phyloP scores from a whole-genome alignment of 345 rosid species.

The Combretum micranthum region DNA sequence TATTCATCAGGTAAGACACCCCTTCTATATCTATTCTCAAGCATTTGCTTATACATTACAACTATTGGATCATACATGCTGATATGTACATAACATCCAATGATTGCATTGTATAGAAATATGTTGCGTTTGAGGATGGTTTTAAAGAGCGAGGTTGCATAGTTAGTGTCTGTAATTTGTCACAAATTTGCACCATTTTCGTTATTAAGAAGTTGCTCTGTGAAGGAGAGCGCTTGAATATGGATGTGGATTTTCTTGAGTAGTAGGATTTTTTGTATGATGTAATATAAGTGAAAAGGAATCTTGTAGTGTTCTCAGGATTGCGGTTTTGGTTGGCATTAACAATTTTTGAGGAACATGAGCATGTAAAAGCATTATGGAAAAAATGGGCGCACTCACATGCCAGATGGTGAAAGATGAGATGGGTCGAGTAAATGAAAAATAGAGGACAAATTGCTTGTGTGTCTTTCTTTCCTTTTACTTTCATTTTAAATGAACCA shows the following conservation, averaged over 20 bases:
- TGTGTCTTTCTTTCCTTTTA: no score
- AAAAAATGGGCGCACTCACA: no score
- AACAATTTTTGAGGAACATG: no score
- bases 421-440: no score
- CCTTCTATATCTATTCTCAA: slow-evolving; percentile 3
- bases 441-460: no score
- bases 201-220: slow-evolving; percentile 47
- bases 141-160: slow-evolving; percentile 34
- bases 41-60: slow-evolving; percentile 30
- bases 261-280: slow-evolving; percentile 18
- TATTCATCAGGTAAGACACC: slow-evolving; percentile 39
- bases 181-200: slow-evolving; percentile 42
- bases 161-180: slow-evolving; percentile 23
- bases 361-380: no score
- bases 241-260: slow-evolving; percentile 39
- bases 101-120: no score
- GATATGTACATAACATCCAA: no score
- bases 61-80: no score
- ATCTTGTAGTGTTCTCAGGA: slow-evolving; percentile 39
- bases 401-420: no score
- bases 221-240: slow-evolving; percentile 31
- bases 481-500: no score
- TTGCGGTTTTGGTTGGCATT: no score
- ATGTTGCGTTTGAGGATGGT: slow-evolving; percentile 28
- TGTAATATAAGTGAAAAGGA: slow-evolving; percentile 29